A percentile compares a stretch with the other conserved stretches of the same genome.
These are phyloP conservation scores for Phytophthora uliginosa DNA, from an alignment of 352 stramenopile species.

Conservation along the genomic window DNA sequence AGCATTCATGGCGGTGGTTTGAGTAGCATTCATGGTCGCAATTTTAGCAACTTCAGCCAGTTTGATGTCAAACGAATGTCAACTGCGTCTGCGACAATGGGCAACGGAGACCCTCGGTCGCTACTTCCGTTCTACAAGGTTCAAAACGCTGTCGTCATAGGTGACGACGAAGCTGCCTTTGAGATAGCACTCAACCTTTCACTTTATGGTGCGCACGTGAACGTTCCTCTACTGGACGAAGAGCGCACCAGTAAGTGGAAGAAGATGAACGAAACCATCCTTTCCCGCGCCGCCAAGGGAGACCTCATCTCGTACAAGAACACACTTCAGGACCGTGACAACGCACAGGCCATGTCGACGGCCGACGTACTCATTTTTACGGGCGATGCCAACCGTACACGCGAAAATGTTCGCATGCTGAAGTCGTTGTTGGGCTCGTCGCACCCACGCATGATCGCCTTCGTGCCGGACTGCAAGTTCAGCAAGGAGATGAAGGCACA, in stretches of 20 bases:
- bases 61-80: slow-evolving; percentile 8
- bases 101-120: slow-evolving; percentile 51
- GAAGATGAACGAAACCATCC: slow-evolving; percentile 67
- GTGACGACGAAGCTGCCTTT: slow-evolving; percentile 69
- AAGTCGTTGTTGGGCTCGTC: slow-evolving; percentile 45
- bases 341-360: slow-evolving; percentile 44
- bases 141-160: slow-evolving; percentile 66
- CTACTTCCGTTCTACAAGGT: slow-evolving; percentile 62
- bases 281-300: slow-evolving; percentile 55
- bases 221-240: slow-evolving; percentile 66
- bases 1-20: slow-evolving; percentile 3
- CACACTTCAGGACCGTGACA: slow-evolving; percentile 57
- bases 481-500: slow-evolving; percentile 62
- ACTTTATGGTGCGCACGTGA: slow-evolving; percentile 68
- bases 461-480: slow-evolving; percentile 56
- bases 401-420: slow-evolving; percentile 63
- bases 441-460: slow-evolving; percentile 63
- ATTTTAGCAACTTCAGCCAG: slow-evolving; percentile 15
- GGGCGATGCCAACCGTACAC: slow-evolving; percentile 49
- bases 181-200: slow-evolving; percentile 69
- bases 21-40: slow-evolving; percentile 11
- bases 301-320: slow-evolving; percentile 78
- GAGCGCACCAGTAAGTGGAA: slow-evolving; percentile 67
- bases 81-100: slow-evolving; percentile 14
- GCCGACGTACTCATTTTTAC: slow-evolving; percentile 77